Evolutionary conservation across 257 asterid species (phyloP).

Genomic region (Linderniella brevidens): DNA sequence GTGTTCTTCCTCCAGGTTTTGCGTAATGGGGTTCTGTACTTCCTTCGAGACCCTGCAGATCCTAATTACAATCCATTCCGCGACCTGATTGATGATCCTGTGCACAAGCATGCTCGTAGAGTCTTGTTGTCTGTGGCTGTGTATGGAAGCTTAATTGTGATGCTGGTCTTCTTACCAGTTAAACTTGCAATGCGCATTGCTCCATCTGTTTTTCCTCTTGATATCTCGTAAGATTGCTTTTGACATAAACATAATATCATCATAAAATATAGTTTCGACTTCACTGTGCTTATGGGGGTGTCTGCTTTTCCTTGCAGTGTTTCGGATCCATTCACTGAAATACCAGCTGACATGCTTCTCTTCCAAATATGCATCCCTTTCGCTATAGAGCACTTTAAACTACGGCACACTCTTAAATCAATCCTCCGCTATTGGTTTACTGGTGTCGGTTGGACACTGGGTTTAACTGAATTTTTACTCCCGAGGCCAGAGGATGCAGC

Average conservation of each 20-base stretch:
- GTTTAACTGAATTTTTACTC: slow-evolving; percentile 71
- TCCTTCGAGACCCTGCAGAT: slow-evolving; percentile 98
- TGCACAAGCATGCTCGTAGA: slow-evolving; percentile 98
- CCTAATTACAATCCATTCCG: slow-evolving; percentile 98
- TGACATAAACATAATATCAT: not conserved
- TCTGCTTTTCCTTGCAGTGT: slow-evolving; percentile 34
- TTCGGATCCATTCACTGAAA: slow-evolving; percentile 95
- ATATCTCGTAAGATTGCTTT: slow-evolving; percentile 69
- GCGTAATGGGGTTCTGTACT: slow-evolving; percentile 91
- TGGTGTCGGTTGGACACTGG: slow-evolving; percentile 95
- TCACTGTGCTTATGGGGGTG: not conserved
- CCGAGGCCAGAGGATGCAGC: slow-evolving; percentile 71
- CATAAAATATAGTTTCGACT: not conserved
- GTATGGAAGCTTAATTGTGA: slow-evolving; percentile 91
- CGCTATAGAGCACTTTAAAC: slow-evolving; percentile 89
- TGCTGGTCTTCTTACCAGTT: slow-evolving; percentile 93
- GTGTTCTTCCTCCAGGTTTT: slow-evolving; percentile 42
- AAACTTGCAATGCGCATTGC: slow-evolving; percentile 86
- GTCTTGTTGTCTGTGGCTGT: slow-evolving; percentile 88
- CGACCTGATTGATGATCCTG: slow-evolving; percentile 96
- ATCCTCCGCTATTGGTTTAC: slow-evolving; percentile 91
- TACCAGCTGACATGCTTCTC: slow-evolving; percentile 96
- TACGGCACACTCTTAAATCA: slow-evolving; percentile 81
- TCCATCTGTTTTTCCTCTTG: slow-evolving; percentile 89
- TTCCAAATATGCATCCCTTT: slow-evolving; percentile 98